Base-by-base conservation (phyloP, 2,329 filamentous ascomycete species). In the Colletotrichum tropicale region DNA sequence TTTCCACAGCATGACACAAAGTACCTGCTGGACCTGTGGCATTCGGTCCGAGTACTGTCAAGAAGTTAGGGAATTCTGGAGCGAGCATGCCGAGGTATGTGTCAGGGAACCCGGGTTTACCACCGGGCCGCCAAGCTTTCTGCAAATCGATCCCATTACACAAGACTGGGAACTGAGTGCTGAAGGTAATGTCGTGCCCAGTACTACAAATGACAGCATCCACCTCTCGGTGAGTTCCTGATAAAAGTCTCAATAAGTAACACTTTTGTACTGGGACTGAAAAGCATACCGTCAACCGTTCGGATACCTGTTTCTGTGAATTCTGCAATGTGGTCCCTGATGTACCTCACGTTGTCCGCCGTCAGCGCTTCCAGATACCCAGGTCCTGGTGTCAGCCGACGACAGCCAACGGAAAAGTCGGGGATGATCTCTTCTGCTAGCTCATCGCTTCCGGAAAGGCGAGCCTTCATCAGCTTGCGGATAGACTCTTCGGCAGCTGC, bases 221-320 rank as follows among this genome's bases (percentile, higher is more conserved):
- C 38, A 48, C 38, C 1, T 48, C 18, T 48, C 38, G 38, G 9
- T n/a, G 38, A 48, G 18, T 12, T 3, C 38, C 38, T 48, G 1
- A 0, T 7, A 1, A 0, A 3, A 7, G 38, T 48, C 2, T 48
- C 5, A 48, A 6, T 48, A 48, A 43, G 1, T n/a, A n/a, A 1
- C 2, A 43, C 18, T n/a, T 3, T 5, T 18, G 9, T 2, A 43
- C 3, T 43, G 16, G 0, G 18, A 12, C 38, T 0, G 38, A n/a
- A 43, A 43, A 2, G 3, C 38, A n/a, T 43, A 48, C 38, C 38
- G 38, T 48, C 38, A n/a, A 48, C 18, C 2, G 38, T 48, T 4
- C 38, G 38, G 38, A 48, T 48, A 0, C 38, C 38, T 3, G 38
- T n/a, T 48, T 48, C 3, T 48, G 38, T 48, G 10, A 48, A n/a